Evolutionary conservation across 805 yeast species (phyloP).

Genomic region (Saturnispora sanitii): DNA sequence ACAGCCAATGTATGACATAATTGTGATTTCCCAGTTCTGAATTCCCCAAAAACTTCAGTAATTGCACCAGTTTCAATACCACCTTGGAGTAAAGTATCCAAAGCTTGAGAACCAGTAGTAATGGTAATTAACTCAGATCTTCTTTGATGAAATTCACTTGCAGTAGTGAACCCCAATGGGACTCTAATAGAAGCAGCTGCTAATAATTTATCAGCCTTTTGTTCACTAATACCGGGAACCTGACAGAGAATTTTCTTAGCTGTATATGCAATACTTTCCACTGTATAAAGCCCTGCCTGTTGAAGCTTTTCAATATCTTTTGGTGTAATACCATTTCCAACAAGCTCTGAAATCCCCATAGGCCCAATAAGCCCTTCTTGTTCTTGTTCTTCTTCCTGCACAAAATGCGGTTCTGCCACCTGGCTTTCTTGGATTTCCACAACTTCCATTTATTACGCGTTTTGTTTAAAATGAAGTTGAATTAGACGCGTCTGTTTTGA

Average conservation of each 20-base stretch:
- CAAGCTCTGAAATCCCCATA: slow-evolving; percentile 40
- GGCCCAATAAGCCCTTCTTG: slow-evolving; percentile 40
- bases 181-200: slow-evolving; percentile 78
- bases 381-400: slow-evolving; percentile 35
- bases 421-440: neutral
- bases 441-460: neutral
- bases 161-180: slow-evolving; percentile 96
- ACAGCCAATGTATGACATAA: slow-evolving; percentile 94
- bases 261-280: slow-evolving; percentile 87
- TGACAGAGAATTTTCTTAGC: slow-evolving; percentile 69
- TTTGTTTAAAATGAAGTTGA: neutral
- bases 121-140: slow-evolving; percentile 85
- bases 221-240: slow-evolving; percentile 90
- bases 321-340: slow-evolving; percentile 78
- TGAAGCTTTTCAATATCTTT: slow-evolving; percentile 71
- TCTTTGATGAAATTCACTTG: slow-evolving; percentile 85
- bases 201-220: slow-evolving; percentile 80
- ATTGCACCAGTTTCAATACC: slow-evolving; percentile 96
- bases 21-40: slow-evolving; percentile 96
- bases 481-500: neutral
- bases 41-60: slow-evolving; percentile 95
- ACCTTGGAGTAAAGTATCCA: slow-evolving; percentile 90
- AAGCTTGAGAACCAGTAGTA: slow-evolving; percentile 90
- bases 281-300: slow-evolving; percentile 81
- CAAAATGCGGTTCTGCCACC: neutral